Evolutionary conservation across 495 filamentous ascomycete genomes (phyloP), one percentile per base, ranked within the genome.

Genomic region (Xylaria flabelliformis): DNA sequence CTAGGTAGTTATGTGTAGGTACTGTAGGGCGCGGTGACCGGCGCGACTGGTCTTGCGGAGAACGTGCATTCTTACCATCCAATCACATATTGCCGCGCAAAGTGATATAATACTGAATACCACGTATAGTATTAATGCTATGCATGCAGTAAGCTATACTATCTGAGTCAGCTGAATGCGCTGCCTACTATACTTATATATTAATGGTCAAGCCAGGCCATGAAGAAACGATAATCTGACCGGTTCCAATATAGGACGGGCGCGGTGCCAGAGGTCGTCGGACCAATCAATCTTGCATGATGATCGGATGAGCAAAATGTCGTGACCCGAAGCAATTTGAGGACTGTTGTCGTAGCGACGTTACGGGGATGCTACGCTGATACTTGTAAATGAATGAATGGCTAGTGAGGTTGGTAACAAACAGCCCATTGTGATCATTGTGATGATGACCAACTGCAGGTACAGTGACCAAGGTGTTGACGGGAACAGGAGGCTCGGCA

Each of bases 341-440:
- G 29, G 19, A 67, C 48, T 3, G 34, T 67, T 41, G 64, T 50
- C n/a, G 26, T 41, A 56, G 50, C 36, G 19, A 68, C 34, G 34
- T 58, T 39, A 32, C 36, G 26, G n/a, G 34, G 34, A 71, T 71
- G 59, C 44, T 44, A 71, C 69, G 48, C 61, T 64, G 61, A 53
- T 64, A 71, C 69, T 71, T 71, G 69, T 41, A 64, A 42, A 61
- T 19, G 36, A 13, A 46, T 71, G 69, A 71, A 41, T 71, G 69
- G 69, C 17, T 55, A 48, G 46, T 29, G 41, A 44, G 42, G 26
- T 32, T 65, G 63, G 44, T 65, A 48, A 65, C 44, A 44, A 21
- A 21, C 12, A 51, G 42, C 44, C 26, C 1, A 26, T 8, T 42
- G 9, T 12, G 9, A 13, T 13, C 1, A 26, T 8, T 42, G 9